Conservation (phyloP, 768 basidiomycete species). For the Cystofilobasidium capitatum region DNA sequence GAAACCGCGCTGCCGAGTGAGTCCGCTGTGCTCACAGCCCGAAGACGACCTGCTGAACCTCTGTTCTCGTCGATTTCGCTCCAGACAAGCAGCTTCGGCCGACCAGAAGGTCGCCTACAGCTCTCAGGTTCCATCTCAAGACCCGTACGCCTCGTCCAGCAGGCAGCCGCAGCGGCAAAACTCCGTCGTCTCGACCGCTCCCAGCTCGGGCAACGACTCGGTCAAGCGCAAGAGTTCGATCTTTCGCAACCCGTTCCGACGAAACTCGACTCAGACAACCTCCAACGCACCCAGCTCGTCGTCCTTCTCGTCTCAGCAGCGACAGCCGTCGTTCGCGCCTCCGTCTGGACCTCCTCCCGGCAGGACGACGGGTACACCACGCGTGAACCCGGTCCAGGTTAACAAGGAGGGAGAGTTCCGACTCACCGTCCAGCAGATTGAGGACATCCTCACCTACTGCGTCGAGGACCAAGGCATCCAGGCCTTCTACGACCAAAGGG, state of each 20-base stretch:
- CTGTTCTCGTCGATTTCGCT: background rate
- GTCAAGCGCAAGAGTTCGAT: slow-evolving; percentile 3
- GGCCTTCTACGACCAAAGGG: background rate
- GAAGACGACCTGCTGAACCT: background rate
- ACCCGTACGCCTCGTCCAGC: background rate
- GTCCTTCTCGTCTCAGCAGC: background rate
- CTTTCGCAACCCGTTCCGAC: background rate
- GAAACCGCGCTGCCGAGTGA: background rate
- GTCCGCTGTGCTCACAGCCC: background rate
- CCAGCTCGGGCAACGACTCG: background rate
- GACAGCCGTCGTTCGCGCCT: background rate
- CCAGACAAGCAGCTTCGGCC: background rate
- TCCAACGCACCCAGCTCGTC: background rate
- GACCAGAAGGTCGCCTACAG: background rate
- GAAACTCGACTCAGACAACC: background rate
- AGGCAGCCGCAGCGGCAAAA: background rate
- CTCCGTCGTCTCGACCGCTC: background rate
- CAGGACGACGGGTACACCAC: background rate
- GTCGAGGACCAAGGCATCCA: background rate
- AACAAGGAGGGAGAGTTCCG: background rate
- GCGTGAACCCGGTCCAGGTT: background rate
- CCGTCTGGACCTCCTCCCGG: background rate
- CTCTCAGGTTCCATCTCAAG: background rate
- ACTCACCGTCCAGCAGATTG: background rate
- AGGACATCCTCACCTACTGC: background rate